These are phyloP conservation scores for Paecilomyces sp. DNA, from an alignment of 2,329 filamentous ascomycete species.

Conservation along the genomic window DNA sequence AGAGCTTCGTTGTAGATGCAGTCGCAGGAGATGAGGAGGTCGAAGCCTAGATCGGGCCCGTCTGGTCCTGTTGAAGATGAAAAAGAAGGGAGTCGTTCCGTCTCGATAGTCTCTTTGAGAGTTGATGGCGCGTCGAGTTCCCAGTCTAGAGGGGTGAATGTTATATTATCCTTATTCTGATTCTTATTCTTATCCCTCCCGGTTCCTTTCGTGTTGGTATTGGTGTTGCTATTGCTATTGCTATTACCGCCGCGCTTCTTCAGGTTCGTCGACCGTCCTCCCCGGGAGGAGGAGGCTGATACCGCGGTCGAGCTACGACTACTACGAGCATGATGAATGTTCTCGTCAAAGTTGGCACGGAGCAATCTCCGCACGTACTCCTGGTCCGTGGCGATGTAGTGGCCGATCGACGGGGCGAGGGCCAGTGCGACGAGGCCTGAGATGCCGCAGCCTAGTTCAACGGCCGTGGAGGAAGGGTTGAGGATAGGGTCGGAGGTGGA, in stretches of 20 bases:
- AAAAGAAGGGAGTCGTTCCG: background rate
- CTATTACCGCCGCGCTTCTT: background rate
- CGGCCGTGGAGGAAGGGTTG: constrained; percentile 48
- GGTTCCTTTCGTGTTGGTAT: constrained; percentile 5
- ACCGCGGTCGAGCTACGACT: background rate
- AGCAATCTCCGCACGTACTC: constrained; percentile 72
- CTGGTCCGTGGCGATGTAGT: constrained; percentile 82
- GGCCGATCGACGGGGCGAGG: constrained; percentile 53
- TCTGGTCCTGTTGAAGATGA: background rate
- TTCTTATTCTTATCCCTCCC: too few relatives aligned
- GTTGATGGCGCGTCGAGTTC: constrained; percentile 47
- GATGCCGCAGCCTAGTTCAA: constrained; percentile 87
- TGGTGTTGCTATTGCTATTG: constrained; percentile 1
- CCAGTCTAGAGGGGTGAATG: constrained; percentile 70
- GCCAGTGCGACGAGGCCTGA: constrained; percentile 70
- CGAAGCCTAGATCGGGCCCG: constrained; percentile 45
- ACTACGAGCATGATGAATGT: constrained; percentile 7
- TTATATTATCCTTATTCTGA: constrained; percentile 34
- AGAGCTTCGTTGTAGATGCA: constrained; percentile 93
- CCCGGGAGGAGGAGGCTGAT: background rate
- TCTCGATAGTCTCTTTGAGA: constrained; percentile 29
- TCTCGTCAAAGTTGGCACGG: constrained; percentile 62
- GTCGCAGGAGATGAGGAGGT: constrained; percentile 77
- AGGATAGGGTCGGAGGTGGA: constrained; percentile 37
- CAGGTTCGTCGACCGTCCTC: background rate